Base-by-base conservation (phyloP, 768 basidiomycete species). In the Lactifluus hygrophoroides region DNA sequence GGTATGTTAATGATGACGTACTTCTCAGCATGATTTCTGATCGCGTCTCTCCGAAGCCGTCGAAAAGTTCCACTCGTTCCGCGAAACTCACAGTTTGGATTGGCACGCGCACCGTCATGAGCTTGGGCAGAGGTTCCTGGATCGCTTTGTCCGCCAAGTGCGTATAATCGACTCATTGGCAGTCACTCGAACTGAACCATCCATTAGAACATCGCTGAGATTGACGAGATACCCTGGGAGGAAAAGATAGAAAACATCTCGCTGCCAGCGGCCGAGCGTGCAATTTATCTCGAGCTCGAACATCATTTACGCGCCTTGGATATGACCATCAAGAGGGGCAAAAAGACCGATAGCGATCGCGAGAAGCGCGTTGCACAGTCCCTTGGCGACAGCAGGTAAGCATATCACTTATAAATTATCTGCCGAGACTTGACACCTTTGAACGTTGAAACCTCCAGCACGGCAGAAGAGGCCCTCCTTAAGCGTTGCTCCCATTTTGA, bases 401-500 rank as follows among this genome's bases (percentile, higher is more conserved):
- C 40, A 42, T 47, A 21, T 17, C 7, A 23, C 23, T 7, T 21
- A 51, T 52, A 42, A 23, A 42, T 61, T 25, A 30, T 52, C 1
- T 14, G 11, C 25, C 6, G 3, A 53, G 27, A 19, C 27, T 23
- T 59, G 52, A 59, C 53, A n/a, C 16, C 14, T 14, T 35, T 49
- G 38, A 19, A n/a, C n/a, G n/a, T n/a, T n/a, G n/a, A n/a, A n/a
- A 14, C 10, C 44, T 13, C 28, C 30, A 93, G 90, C 65, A 81
- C 90, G 60, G 90, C 90, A 2, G 90, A 93, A 67, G 92, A 96
- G 74, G 93, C 94, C 2, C 79, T 97, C 11, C 78, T 97, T 58
- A 97, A 97, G 68, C 87, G 94, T 38, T 95, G 93, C 69, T 94
- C 94, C 5, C 94, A 95, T 69, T 97, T 95, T 70, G 90, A 93